Evolutionary conservation across 352 stramenopile species (phyloP).

Genomic region (Pythium rhizo-oryzae): DNA sequence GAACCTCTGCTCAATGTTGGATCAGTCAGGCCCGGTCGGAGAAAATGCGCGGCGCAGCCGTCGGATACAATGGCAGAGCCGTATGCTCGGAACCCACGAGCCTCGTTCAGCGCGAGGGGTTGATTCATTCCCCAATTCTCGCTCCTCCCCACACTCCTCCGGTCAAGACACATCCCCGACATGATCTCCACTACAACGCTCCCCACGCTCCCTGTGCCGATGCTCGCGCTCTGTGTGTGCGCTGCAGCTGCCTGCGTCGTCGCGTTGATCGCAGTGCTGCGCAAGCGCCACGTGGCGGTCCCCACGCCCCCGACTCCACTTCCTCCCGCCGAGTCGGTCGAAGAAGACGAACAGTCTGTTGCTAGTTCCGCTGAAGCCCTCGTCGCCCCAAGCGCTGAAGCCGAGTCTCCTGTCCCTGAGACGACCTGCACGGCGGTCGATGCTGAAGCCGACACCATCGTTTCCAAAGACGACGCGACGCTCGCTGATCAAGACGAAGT

Average conservation of each 20-base stretch:
- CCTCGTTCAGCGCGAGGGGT: too few species aligned
- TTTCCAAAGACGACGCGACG: not conserved
- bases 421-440: not conserved
- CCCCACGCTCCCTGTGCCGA: not conserved
- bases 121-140: not conserved
- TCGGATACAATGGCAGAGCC: too few species aligned
- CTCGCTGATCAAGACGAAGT: not conserved
- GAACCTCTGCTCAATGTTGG: not conserved
- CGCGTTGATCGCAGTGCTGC: too few species aligned
- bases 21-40: not conserved
- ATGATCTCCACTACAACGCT: not conserved
- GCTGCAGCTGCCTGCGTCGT: too few species aligned
- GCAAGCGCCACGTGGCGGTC: too few species aligned
- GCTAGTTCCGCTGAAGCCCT: not conserved
- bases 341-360: not conserved
- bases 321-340: not conserved
- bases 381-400: not conserved
- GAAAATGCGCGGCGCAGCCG: not conserved
- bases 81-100: too few species aligned
- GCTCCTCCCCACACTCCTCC: not conserved
- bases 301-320: too few species aligned
- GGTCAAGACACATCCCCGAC: not conserved
- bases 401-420: not conserved
- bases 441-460: not conserved
- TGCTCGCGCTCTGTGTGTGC: not conserved